Percentiles rank a stretch among this genome's conserved stretches.
Conservation (phyloP, 2,329 filamentous ascomycete genomes). For the Trichothecium sympodiale region DNA sequence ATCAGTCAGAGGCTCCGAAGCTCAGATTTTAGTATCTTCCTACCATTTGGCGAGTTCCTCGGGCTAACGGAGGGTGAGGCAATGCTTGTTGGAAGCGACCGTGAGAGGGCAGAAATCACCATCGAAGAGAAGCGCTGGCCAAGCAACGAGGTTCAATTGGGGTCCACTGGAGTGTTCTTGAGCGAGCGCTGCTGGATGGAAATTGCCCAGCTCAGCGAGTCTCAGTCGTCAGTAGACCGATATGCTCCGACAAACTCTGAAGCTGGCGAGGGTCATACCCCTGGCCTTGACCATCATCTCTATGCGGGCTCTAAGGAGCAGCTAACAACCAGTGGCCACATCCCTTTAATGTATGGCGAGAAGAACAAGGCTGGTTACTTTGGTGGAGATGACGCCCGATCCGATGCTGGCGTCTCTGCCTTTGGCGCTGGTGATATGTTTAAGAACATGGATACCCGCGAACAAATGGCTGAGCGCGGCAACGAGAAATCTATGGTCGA, state of each 20-base stretch:
- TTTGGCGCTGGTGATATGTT: slow-evolving; percentile 96
- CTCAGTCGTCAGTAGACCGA: slow-evolving; percentile 32
- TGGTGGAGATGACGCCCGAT: slow-evolving; percentile 71
- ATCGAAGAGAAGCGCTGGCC: slow-evolving; percentile 90
- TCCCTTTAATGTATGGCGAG: slow-evolving; percentile 58
- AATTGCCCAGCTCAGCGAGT: slow-evolving; percentile 63
- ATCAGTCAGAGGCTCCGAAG: slow-evolving; percentile 89
- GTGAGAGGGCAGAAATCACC: slow-evolving; percentile 83
- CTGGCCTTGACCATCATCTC: slow-evolving; percentile 42
- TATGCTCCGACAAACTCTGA: slow-evolving; percentile 33
- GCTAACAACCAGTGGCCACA: slow-evolving; percentile 38
- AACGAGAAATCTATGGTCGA: slow-evolving; percentile 85
- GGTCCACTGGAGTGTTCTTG: slow-evolving; percentile 87
- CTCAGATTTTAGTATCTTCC: slow-evolving; percentile 89
- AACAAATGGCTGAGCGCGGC: slow-evolving; percentile 90
- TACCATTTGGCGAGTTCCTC: slow-evolving; percentile 92
- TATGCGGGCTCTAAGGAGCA: slow-evolving; percentile 55
- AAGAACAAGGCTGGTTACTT: slow-evolving; percentile 74
- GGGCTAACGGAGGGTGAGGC: slow-evolving; percentile 77
- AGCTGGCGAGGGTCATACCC: slow-evolving; percentile 48
- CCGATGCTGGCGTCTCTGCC: slow-evolving; percentile 85
- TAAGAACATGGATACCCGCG: slow-evolving; percentile 84
- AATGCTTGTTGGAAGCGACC: slow-evolving; percentile 81
- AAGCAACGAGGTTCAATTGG: slow-evolving; percentile 78
- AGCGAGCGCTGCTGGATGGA: slow-evolving; percentile 96